Percentiles rank a stretch among this genome's conserved stretches.
Conservation (phyloP, 2,329 filamentous ascomycete species). For the Alternaria novae-zelandiae region DNA sequence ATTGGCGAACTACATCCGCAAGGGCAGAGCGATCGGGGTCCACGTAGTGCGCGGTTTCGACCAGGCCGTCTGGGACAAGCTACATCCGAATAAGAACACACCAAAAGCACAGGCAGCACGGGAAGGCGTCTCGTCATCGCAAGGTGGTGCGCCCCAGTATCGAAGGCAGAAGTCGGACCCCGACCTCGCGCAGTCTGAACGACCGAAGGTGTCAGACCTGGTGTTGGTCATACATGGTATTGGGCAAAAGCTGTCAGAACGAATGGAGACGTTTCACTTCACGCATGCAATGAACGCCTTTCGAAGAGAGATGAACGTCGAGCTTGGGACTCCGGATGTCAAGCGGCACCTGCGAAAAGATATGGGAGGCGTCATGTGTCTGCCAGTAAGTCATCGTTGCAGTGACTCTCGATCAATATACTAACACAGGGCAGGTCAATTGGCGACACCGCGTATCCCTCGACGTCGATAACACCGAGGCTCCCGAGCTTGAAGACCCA, state of each 20-base stretch:
- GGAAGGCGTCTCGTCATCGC: conserved; percentile 54
- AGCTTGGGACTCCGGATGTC: conserved; percentile 77
- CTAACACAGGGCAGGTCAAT: conserved; percentile 65
- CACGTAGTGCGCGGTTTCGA: conserved; percentile 91
- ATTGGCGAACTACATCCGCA: conserved; percentile 79
- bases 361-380: conserved; percentile 90
- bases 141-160: conserved; percentile 51
- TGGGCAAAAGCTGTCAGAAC: conserved; percentile 92
- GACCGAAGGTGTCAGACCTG: conserved; percentile 79
- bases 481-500: conserved; percentile 61
- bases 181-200: conserved; percentile 69
- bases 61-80: conserved; percentile 73
- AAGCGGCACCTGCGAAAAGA: conserved; percentile 75
- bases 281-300: conserved; percentile 95
- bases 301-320: conserved; percentile 82
- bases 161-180: conserved; percentile 56
- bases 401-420: neutral
- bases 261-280: conserved; percentile 96
- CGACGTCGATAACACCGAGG: conserved; percentile 70
- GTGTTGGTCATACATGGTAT: conserved; percentile 94
- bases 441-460: conserved; percentile 90
- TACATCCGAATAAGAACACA: conserved; percentile 64
- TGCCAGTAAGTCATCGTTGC: conserved; percentile 62
- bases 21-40: conserved; percentile 80
- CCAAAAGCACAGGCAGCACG: conserved; percentile 51